A percentile compares a stretch with the other conserved stretches of the same genome.
phyloP scores from a whole-genome alignment of 2,329 filamentous ascomycete genomes.

The Trichophyton schoenleinii region DNA sequence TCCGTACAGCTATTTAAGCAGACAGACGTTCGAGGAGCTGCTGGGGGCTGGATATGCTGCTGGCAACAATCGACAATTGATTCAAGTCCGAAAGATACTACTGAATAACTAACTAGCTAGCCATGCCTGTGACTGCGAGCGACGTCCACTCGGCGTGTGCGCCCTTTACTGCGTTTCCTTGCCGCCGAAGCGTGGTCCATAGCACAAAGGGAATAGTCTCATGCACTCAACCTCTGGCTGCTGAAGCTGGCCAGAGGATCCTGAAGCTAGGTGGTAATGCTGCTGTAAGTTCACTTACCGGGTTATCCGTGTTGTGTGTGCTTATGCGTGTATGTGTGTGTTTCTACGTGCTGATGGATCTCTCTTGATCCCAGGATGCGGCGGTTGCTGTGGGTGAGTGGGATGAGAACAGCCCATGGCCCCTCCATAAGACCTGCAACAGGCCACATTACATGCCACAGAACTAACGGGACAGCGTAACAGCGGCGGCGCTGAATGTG shows the following conservation, averaged over 20 bases:
- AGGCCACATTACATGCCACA: not conserved
- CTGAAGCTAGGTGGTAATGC: constrained; percentile 85
- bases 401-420: not conserved
- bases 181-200: constrained; percentile 81
- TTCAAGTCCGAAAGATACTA: not conserved
- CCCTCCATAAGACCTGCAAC: not conserved
- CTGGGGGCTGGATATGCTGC: not conserved
- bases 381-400: constrained; percentile 73
- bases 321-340: too few relatives aligned
- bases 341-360: too few relatives aligned
- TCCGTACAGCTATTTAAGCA: not conserved
- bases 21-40: not conserved
- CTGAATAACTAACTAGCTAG: not conserved
- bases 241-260: constrained; percentile 73
- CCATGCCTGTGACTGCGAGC: constrained; percentile 8
- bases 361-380: constrained; percentile 57
- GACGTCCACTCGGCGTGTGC: constrained; percentile 9
- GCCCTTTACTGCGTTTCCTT: constrained; percentile 53
- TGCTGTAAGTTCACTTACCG: constrained; percentile 49
- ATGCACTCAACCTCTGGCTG: constrained; percentile 78
- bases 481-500: constrained; percentile 81
- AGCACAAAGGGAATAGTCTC: constrained; percentile 85
- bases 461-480: not conserved
- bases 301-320: too few relatives aligned
- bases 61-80: not conserved